Base-by-base conservation (phyloP, 306 rosid species). In the Gillenia trifoliata region DNA sequence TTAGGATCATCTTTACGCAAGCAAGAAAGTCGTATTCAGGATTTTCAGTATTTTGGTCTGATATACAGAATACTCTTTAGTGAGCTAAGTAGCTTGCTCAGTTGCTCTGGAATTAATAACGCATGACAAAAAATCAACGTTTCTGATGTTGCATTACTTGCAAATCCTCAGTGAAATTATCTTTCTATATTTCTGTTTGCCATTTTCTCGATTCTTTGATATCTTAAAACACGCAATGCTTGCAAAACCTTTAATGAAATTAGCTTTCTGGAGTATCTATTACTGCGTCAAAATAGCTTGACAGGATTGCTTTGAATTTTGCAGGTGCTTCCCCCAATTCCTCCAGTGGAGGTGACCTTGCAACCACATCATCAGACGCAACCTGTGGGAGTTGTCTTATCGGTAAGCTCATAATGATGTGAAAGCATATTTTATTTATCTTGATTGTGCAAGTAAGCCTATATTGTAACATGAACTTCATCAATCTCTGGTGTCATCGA, bases 301-400 rank as follows among this genome's bases (percentile, higher is more conserved):
- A 38, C 28, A 22, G 4, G 22, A 30, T 78, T 72, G 65, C 67
- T 28, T 64, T 85, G 67, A 65, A 84, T 70, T 76, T 78, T 73
- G 75, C 86, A 94, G 99, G 81, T 45, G 59, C 91, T 88, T 74
- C 96, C 97, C 60, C 86, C 86, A 49, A 94, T 92, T 73, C 96
- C 96, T 76, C 76, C 80, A 0, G 93, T 94, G 26, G 62, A 86
- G 23, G 95, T 74, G 31, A 84, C 86, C 40, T 80, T 92, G 80
- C 82, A 84, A 78, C 91, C 89, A 55, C 88, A 90, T 73, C 99
- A 94, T 81, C 82, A 83, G 73, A 78, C 71, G 82, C 64, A 77
- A 43, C 93, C 99, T 10, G 91, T 92, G 36, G 99, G 99, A 81
- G 76, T 82, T 84, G 86, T 92, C 68, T 81, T 85, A 68, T 94